Evolutionary conservation across 768 basidiomycete genomes (phyloP).

Genomic region (Solioccasus polychromus): DNA sequence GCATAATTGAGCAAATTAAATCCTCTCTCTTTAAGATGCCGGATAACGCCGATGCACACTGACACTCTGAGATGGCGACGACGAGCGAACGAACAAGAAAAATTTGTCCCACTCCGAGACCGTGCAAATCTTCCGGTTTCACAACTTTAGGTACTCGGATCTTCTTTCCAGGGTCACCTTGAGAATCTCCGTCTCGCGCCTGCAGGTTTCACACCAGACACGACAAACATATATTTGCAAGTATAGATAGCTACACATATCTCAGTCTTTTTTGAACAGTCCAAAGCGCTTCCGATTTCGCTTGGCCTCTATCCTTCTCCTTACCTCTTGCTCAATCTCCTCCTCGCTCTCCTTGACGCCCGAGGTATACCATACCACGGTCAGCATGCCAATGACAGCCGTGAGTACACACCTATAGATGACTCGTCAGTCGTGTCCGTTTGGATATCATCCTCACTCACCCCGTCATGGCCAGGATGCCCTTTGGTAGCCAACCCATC

Average conservation of each 20-base stretch:
- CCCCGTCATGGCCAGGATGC: constrained; percentile 75
- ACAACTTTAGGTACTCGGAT: no score
- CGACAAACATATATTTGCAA: no score
- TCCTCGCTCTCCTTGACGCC: constrained; percentile 74
- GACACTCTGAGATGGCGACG: no score
- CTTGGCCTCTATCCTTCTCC: constrained; percentile 56
- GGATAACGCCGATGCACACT: constrained; percentile 27
- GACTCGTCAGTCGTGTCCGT: constrained; percentile 6
- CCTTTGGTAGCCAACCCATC: constrained; percentile 69
- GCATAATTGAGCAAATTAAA: constrained; percentile 30
- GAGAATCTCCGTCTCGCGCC: no score
- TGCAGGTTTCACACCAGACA: no score
- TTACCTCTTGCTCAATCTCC: constrained; percentile 75
- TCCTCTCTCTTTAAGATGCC: constrained; percentile 12
- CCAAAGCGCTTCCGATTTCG: constrained; percentile 47
- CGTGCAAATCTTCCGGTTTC: no score
- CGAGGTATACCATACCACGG: constrained; percentile 83
- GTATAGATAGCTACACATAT: no score
- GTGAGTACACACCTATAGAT: constrained; percentile 72
- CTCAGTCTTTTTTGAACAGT: constrained; percentile 17
- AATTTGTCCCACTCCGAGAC: neutral
- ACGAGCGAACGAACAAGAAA: no score
- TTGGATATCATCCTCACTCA: constrained; percentile 32
- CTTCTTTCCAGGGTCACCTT: neutral
- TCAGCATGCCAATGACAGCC: constrained; percentile 77